phyloP scores from a whole-genome alignment of 805 yeast species.

The Wickerhamiella spandovensis region DNA sequence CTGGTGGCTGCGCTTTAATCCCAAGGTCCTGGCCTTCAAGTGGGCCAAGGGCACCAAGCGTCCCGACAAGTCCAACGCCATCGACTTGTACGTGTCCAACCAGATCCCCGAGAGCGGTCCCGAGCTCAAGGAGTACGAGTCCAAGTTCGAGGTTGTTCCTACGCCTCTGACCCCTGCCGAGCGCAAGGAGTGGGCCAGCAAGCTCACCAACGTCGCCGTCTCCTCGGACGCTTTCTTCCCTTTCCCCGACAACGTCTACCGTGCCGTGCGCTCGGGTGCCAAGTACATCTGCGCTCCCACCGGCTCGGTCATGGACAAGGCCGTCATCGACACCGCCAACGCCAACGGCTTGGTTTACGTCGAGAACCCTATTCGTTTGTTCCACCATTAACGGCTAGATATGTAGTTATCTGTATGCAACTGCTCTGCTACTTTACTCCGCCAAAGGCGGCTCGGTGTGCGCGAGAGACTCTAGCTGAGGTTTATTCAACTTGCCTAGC shows the following conservation, averaged over 20 bases:
- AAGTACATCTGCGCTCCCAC: slow-evolving; percentile 93
- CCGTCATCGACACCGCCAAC: slow-evolving; percentile 92
- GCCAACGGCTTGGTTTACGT: slow-evolving; percentile 80
- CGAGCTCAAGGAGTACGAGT: slow-evolving; percentile 81
- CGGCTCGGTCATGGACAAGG: slow-evolving; percentile 96
- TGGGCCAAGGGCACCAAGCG: slow-evolving; percentile 98
- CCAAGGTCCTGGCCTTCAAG: slow-evolving; percentile 77
- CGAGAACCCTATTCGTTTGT: slow-evolving; percentile 92
- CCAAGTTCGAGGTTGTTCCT: slow-evolving; percentile 77
- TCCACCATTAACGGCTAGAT: slow-evolving; percentile 98
- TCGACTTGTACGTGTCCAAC: slow-evolving; percentile 81
- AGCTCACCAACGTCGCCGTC: slow-evolving; percentile 75
- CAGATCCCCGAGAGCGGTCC: slow-evolving; percentile 89
- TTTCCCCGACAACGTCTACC: slow-evolving; percentile 97
- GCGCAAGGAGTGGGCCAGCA: slow-evolving; percentile 72
- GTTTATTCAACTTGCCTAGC: too few relatives aligned
- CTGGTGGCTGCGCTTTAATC: slow-evolving; percentile 99
- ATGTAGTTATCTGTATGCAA: too few relatives aligned
- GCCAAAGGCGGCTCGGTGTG: too few relatives aligned
- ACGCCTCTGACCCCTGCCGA: slow-evolving; percentile 69
- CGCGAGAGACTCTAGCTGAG: too few relatives aligned
- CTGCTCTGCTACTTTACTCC: too few relatives aligned
- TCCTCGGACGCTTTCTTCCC: slow-evolving; percentile 99
- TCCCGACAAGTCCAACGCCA: slow-evolving; percentile 97
- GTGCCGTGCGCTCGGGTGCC: slow-evolving; percentile 95